phyloP scores from a whole-genome alignment of 768 basidiomycete species.

The Lactarius hatsudake region DNA sequence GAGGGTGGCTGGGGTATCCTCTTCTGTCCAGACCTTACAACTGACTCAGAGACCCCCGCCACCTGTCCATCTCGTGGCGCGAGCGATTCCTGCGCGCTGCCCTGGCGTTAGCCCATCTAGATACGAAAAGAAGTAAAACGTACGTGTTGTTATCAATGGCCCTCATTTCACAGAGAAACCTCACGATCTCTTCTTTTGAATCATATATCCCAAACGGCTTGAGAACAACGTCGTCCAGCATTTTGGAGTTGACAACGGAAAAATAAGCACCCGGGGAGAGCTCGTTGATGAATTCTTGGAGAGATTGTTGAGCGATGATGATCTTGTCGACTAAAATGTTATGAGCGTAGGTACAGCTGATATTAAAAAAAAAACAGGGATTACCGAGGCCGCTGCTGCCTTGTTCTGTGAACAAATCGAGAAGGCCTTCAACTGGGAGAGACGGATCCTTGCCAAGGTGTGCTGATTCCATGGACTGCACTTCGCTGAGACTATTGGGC shows the following conservation, averaged over 20 bases:
- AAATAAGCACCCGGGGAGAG: constrained; percentile 50
- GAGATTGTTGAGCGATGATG: constrained; percentile 52
- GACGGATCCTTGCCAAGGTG: not conserved
- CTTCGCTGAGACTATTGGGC: not conserved
- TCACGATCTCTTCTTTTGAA: constrained; percentile 48
- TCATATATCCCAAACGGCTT: constrained; percentile 60
- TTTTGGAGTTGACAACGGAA: constrained; percentile 54
- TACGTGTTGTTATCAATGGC: constrained; percentile 43
- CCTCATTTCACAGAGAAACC: constrained; percentile 40
- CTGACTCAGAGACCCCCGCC: constrained; percentile 26
- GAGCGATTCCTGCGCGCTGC: constrained; percentile 29
- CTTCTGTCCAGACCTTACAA: not conserved
- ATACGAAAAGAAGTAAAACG: constrained; percentile 23
- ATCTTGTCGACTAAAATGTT: constrained; percentile 55
- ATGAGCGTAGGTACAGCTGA: not conserved
- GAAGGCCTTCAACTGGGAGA: constrained; percentile 41
- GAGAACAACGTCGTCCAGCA: constrained; percentile 45
- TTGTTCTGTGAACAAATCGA: constrained; percentile 52
- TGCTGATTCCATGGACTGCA: not conserved
- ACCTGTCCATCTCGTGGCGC: constrained; percentile 15
- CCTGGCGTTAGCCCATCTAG: not conserved
- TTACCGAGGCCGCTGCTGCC: constrained; percentile 52
- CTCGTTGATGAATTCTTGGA: constrained; percentile 48
- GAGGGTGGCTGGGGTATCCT: constrained; percentile 28
- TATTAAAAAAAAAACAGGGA: constrained; percentile 9